These are phyloP conservation scores for Pseudisothecium myosuroides DNA, from an alignment of 225 moss, liverwort and hornwort genomes.

Conservation along the genomic window DNA sequence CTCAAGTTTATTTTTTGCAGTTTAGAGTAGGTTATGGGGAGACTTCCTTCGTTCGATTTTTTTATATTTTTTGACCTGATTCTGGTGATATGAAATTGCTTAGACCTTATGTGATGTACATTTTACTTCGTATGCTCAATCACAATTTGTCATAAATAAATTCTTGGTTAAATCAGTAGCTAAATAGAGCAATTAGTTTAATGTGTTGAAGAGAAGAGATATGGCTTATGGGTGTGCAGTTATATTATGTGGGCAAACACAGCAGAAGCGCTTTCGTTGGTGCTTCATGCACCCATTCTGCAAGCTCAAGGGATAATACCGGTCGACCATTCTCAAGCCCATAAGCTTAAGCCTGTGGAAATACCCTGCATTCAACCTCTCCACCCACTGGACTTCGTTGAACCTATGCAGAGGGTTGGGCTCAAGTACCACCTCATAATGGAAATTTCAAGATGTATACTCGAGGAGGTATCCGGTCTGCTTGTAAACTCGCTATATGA, in stretches of 20 bases:
- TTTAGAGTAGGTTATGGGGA: background rate
- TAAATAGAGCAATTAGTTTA: background rate
- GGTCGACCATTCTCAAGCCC: background rate
- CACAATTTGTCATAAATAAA: background rate
- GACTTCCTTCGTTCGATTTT: background rate
- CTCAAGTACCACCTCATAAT: background rate
- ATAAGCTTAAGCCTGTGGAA: background rate
- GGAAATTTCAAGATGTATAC: background rate
- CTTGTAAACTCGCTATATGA: slow-evolving; percentile 9
- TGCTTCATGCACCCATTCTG: background rate
- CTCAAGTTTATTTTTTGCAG: background rate
- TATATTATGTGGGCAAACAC: background rate
- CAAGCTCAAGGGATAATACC: slow-evolving; percentile 1
- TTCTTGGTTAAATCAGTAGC: background rate
- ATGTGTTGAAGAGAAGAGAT: background rate
- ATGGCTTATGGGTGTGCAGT: background rate
- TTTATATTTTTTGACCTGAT: background rate
- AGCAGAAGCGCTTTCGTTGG: background rate
- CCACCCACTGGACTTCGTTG: background rate
- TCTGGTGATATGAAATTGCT: background rate
- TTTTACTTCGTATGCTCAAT: background rate
- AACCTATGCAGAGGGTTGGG: background rate
- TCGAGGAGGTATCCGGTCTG: background rate
- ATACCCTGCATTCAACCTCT: slow-evolving; percentile 4
- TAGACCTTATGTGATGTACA: too few species aligned